Evolutionary conservation across 108 stramenopile species (phyloP), one percentile per base, ranked within the genome.

Genomic region (Bacterosira constricta): DNA sequence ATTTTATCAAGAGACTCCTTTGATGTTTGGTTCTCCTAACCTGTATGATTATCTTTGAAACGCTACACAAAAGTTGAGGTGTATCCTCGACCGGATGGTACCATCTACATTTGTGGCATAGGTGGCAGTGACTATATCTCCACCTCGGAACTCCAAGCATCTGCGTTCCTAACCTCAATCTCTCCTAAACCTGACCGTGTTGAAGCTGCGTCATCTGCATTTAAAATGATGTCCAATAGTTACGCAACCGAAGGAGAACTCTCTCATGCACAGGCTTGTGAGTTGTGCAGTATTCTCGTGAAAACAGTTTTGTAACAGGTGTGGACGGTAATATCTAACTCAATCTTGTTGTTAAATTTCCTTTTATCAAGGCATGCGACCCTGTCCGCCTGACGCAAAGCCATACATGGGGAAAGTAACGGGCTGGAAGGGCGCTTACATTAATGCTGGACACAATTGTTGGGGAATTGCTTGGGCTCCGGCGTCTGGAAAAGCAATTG

Each of bases 381-480:
- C 91, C 4, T 92, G 91, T 67, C 86, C 89, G 0, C 88, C 93
- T 6, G 98, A 99, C 69, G 97, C 94, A 6, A 46, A 87, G 30
- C 98, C 98, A 4, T 92, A 97, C 75, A 96, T 98, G 91, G 96
- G 97, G 23, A 60, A 23, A 2, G 78, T 99, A 0, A 93, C 96
- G 0, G 94, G 91, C 17, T 88, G 75, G 51, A 49, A 38, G 23
- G 91, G 93, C 11, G 96, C 93, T 4, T 96, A 88, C 75, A 89
- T 98, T 37, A 93, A 93, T 82, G 91, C 95, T 5, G 98, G 95
- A 18, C 97, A 97, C 69, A 99, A 99, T 66, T 98, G 97, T 71
- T 99, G 98, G 98, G 96, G 96, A 6, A 98, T 98, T 47, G 88
- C 96, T 0, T 97, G 97, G 97, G 96, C 96, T 8, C 98, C 97